phyloP scores from a whole-genome alignment of 1,284 basidiomycete species.

The Inonotus obliquus region DNA sequence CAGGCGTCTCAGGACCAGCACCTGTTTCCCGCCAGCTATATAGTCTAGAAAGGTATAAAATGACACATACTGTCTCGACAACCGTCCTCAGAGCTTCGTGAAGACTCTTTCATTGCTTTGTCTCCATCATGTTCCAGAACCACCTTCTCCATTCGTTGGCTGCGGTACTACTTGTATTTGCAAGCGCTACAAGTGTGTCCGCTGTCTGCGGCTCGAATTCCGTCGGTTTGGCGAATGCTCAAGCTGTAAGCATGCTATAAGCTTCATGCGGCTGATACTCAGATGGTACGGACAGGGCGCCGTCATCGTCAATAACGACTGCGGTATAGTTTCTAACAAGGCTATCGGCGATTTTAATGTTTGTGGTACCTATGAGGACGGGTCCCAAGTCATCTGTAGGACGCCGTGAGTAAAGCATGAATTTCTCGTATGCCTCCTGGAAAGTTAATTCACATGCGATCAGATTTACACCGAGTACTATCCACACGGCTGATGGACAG shows the following conservation, averaged over 20 bases:
- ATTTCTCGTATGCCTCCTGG: neutral
- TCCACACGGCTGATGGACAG: neutral
- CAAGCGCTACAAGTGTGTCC: neutral
- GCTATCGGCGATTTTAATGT: neutral
- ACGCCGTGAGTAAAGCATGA: neutral
- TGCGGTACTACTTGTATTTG: neutral
- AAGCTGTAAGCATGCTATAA: neutral
- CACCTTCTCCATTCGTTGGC: neutral
- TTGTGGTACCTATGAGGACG: neutral
- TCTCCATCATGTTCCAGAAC: too few species aligned
- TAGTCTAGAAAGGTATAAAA: too few species aligned
- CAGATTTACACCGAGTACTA: neutral
- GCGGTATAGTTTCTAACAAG: neutral
- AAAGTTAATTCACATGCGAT: neutral
- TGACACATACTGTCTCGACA: too few species aligned
- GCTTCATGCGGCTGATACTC: neutral
- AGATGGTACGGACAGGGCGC: too few species aligned
- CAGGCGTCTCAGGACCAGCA: too few species aligned
- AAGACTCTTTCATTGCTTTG: too few species aligned
- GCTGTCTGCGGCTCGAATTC: neutral
- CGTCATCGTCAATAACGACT: neutral
- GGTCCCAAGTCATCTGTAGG: neutral
- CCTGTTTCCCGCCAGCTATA: too few species aligned
- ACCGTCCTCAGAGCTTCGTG: too few species aligned
- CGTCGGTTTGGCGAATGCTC: neutral